Percentiles rank a stretch among this genome's conserved stretches.
Evolutionary conservation across 2,329 filamentous ascomycete genomes (phyloP).

Genomic region (Monosporascus sp.): DNA sequence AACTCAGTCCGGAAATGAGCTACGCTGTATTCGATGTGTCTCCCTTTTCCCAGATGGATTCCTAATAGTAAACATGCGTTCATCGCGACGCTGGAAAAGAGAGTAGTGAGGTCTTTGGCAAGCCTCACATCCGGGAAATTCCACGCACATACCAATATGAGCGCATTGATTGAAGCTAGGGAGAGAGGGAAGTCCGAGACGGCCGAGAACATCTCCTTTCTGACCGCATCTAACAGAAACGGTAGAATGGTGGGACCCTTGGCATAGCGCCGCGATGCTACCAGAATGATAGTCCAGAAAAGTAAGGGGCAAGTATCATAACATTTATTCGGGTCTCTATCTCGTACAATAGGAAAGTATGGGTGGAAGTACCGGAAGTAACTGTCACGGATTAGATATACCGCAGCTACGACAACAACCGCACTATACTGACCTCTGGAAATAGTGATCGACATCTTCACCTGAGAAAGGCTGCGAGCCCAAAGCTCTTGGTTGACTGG

Average conservation of each 20-base stretch:
- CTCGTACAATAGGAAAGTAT: conserved; percentile 46
- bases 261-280: conserved; percentile 45
- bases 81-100: conserved; percentile 41
- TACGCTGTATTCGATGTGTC: conserved; percentile 42
- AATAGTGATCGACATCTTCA: conserved; percentile 52
- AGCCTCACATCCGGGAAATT: conserved; percentile 47
- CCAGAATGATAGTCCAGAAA: conserved; percentile 51
- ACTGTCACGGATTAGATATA: conserved; percentile 21
- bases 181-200: conserved; percentile 38
- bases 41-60: conserved; percentile 48
- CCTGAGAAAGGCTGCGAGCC: conserved; percentile 44
- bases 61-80: conserved; percentile 45
- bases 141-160: conserved; percentile 48
- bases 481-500: conserved; percentile 37
- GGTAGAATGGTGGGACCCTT: conserved; percentile 36
- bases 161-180: conserved; percentile 45
- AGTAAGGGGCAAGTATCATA: conserved; percentile 43
- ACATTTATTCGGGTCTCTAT: conserved; percentile 44
- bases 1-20: conserved; percentile 38
- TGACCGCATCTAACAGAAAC: conserved; percentile 42
- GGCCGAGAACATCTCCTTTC: conserved; percentile 39
- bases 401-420: neutral
- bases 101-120: conserved; percentile 44
- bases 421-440: conserved; percentile 38
- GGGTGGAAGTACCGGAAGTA: conserved; percentile 49